phyloP scores from a whole-genome alignment of 495 filamentous ascomycete genomes.

The Emericellopsis terricola region DNA sequence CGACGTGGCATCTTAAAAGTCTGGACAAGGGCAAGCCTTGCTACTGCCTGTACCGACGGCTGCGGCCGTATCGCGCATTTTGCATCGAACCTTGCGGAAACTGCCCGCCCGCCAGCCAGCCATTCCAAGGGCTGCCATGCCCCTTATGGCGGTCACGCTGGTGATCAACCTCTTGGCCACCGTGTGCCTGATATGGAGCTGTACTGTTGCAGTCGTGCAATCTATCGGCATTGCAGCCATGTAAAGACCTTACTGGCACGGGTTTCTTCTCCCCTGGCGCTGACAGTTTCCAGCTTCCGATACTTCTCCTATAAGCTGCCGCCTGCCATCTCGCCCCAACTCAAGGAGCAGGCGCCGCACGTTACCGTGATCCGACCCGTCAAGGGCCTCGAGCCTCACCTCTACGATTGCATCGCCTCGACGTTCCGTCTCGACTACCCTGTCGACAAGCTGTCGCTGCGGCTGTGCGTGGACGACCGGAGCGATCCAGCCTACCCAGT shows the following conservation, averaged over 20 bases:
- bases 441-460: constrained; percentile 54
- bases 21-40: too few species aligned
- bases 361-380: constrained; percentile 85
- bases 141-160: too few species aligned
- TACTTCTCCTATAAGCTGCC: constrained; percentile 23
- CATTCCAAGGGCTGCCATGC: too few species aligned
- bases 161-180: constrained; percentile 22
- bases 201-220: constrained; percentile 27
- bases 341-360: constrained; percentile 44
- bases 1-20: too few species aligned
- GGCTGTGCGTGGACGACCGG: constrained; percentile 64
- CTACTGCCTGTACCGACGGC: too few species aligned
- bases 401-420: constrained; percentile 87
- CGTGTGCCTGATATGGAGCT: constrained; percentile 30
- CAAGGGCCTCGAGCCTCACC: constrained; percentile 76
- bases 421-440: constrained; percentile 79
- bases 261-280: too few species aligned
- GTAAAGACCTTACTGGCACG: constrained; percentile 23
- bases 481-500: constrained; percentile 63
- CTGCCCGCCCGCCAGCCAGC: too few species aligned
- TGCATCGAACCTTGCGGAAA: too few species aligned
- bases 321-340: constrained; percentile 20
- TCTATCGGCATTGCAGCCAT: constrained; percentile 30
- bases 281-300: constrained; percentile 21
- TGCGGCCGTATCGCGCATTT: too few species aligned